phyloP scores from a whole-genome alignment of 306 rosid genomes.

The Oemleria cerasiformis region DNA sequence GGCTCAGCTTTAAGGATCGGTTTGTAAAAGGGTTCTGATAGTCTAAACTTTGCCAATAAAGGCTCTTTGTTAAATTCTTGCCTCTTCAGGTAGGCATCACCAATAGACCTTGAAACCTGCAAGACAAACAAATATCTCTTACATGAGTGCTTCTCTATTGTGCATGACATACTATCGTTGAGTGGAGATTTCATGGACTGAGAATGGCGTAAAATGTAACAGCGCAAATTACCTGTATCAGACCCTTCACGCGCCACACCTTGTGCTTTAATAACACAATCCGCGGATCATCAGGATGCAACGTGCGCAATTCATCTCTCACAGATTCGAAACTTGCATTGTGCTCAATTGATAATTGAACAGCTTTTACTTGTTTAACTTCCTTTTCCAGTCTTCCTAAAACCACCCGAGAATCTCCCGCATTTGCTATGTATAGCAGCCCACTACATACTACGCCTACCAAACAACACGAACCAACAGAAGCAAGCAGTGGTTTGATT shows the following conservation, averaged over 20 bases:
- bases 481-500: constrained; percentile 74
- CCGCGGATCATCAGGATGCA: constrained; percentile 95
- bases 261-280: constrained; percentile 83
- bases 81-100: constrained; percentile 92
- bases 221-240: constrained; percentile 64
- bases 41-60: constrained; percentile 71
- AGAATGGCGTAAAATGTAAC: not conserved
- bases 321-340: constrained; percentile 85
- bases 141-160: not conserved
- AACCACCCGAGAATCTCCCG: constrained; percentile 96
- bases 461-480: constrained; percentile 93
- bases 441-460: constrained; percentile 76
- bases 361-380: constrained; percentile 60
- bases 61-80: constrained; percentile 81
- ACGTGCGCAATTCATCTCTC: constrained; percentile 67
- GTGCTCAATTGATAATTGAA: constrained; percentile 88
- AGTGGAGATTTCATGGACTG: not conserved
- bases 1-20: constrained; percentile 94
- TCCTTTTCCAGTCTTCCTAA: constrained; percentile 61
- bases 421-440: constrained; percentile 79
- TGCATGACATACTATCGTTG: constrained; percentile 4
- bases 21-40: constrained; percentile 57
- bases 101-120: constrained; percentile 93
- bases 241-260: constrained; percentile 99
- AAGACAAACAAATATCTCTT: constrained; percentile 25